These are phyloP conservation scores for Populus trichocarpa DNA, from an alignment of 441 rosid species.

Conservation along the genomic window DNA sequence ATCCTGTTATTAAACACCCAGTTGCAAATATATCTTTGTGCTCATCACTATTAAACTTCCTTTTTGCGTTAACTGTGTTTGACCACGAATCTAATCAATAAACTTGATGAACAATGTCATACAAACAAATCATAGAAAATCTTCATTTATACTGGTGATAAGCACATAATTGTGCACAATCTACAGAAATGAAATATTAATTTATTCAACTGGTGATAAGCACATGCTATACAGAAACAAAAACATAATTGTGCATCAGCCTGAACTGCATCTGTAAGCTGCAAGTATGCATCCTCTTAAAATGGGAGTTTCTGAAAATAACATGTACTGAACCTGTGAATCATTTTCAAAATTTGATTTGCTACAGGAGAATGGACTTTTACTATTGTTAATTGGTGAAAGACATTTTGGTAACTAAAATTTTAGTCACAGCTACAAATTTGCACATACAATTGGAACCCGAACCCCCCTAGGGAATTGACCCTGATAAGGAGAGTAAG, in stretches of 20 bases:
- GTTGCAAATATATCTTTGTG: not conserved
- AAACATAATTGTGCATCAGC: not conserved
- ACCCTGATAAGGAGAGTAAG: not conserved
- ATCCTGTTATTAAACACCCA: slow-evolving; percentile 13
- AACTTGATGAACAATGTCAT: not conserved
- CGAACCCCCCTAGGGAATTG: not conserved
- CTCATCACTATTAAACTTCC: not conserved
- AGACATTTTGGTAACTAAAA: too few relatives aligned
- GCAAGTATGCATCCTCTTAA: not conserved
- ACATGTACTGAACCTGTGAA: not conserved
- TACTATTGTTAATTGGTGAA: too few relatives aligned
- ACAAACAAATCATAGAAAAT: not conserved
- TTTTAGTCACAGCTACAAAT: not conserved
- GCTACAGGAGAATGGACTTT: not conserved
- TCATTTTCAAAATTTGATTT: not conserved
- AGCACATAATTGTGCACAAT: too few relatives aligned
- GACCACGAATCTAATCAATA: too few relatives aligned
- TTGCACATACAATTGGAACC: not conserved
- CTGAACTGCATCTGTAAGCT: not conserved
- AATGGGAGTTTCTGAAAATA: not conserved
- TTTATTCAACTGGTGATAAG: not conserved
- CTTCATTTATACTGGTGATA: not conserved
- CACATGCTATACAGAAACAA: not conserved
- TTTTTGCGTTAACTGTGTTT: not conserved
- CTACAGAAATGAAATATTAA: not conserved